Base-by-base conservation (phyloP, 768 basidiomycete genomes). In the Megacollybia marginata region DNA sequence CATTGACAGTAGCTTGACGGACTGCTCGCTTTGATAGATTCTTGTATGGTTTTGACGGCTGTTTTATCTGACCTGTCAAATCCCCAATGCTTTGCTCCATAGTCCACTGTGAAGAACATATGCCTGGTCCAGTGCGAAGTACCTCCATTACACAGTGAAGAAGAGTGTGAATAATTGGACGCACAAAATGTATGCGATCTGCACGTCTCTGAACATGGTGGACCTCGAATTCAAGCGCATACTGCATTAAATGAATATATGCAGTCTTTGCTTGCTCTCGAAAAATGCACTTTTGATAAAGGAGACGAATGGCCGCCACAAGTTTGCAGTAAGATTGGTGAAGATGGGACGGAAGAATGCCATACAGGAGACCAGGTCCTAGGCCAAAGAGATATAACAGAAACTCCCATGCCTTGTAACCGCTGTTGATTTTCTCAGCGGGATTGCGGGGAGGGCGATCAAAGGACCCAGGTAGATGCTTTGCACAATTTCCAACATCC, bases 101-200 rank as follows among this genome's bases (percentile, higher is more conserved):
- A n/a, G n/a, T n/a, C n/a, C n/a, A n/a, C n/a, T n/a, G n/a, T n/a
- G n/a, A n/a, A n/a, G n/a, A n/a, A n/a, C n/a, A n/a, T n/a, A n/a
- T n/a, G n/a, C n/a, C n/a, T n/a, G n/a, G n/a, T n/a, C 68, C 64
- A 35, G 62, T 16, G 5, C 58, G 53, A 1, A 16, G 4, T 34
- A 55, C 47, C 49, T 73, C 64, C 0, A 49, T 48, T 7, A 50
- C 53, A 16, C 61, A 31, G 45, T 73, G 72, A 1, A 57, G 23
- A 12, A 67, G 47, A 0, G 56, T 50, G 48, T 72, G 69, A n/a
- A 71, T 50, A 44, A 62, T 57, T 28, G 53, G 69, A 1, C 59
- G 59, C 11, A 55, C 16, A 48, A 72, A 69, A 48, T 74, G 71
- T 16, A 59, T 11, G 15, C 54, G 53, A 33, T 55, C 47, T 2